Percentiles rank a stretch among this genome's conserved stretches.
phyloP scores from a whole-genome alignment of 768 basidiomycete genomes.

The Rickenella mellea region DNA sequence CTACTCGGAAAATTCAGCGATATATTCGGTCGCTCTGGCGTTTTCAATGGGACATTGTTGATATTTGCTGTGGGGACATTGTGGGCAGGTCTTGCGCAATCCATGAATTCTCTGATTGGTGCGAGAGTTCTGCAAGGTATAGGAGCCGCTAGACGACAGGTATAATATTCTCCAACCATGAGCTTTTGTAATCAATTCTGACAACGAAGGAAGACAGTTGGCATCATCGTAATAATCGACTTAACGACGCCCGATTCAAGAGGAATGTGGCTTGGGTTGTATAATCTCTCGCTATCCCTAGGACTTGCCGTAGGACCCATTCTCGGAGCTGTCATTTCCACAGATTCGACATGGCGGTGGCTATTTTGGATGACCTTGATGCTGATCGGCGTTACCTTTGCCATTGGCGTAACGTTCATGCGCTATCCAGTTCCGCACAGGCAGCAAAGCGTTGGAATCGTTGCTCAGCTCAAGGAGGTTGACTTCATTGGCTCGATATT shows the following conservation, averaged over 20 bases:
- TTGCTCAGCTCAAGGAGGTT: constrained; percentile 23
- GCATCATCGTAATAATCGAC: constrained; percentile 25
- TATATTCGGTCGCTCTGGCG: constrained; percentile 23
- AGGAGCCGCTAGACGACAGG: constrained; percentile 26
- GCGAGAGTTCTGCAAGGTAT: constrained; percentile 27
- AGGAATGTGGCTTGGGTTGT: constrained; percentile 25
- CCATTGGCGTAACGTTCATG: constrained; percentile 17
- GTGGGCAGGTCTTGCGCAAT: constrained; percentile 25
- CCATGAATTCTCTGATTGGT: constrained; percentile 23
- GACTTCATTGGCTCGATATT: constrained; percentile 22
- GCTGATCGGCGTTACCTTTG: constrained; percentile 21
- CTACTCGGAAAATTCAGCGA: constrained; percentile 25
- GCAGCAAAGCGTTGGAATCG: constrained; percentile 20
- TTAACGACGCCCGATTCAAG: constrained; percentile 26
- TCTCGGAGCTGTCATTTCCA: constrained; percentile 35
- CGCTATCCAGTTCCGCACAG: constrained; percentile 23
- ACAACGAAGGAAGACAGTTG: no score
- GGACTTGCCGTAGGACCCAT: constrained; percentile 38
- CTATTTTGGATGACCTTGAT: constrained; percentile 33
- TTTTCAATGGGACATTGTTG: constrained; percentile 24
- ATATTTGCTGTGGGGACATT: constrained; percentile 23
- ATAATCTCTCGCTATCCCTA: constrained; percentile 26
- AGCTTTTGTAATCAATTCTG: no score
- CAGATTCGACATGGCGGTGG: constrained; percentile 36
- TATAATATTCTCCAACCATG: no score